Percentiles rank a stretch among this genome's conserved stretches.
Conservation (phyloP, 495 filamentous ascomycete genomes). For the Aspergillus cristatus region DNA sequence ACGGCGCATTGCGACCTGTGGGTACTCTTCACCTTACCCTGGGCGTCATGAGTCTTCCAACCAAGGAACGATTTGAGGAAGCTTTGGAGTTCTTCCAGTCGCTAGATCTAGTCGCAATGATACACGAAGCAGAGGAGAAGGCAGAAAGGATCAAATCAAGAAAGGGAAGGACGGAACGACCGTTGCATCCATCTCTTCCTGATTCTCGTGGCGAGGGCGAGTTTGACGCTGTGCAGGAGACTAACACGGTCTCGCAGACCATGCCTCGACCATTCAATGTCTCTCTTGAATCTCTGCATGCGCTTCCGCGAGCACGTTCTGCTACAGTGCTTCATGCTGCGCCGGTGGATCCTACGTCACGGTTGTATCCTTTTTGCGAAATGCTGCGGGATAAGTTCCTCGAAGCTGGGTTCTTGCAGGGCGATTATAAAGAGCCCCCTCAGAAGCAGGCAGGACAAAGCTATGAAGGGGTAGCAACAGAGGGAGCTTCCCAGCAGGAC, state of each 20-base stretch:
- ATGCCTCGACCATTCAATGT: slow-evolving; percentile 15
- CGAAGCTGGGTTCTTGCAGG: slow-evolving; percentile 50
- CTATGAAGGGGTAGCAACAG: not conserved
- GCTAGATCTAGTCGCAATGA: slow-evolving; percentile 43
- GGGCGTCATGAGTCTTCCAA: slow-evolving; percentile 73
- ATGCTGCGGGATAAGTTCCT: slow-evolving; percentile 51
- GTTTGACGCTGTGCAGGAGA: not conserved
- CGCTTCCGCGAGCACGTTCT: slow-evolving; percentile 20
- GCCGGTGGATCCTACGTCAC: slow-evolving; percentile 46
- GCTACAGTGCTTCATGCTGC: slow-evolving; percentile 46
- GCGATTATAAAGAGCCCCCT: slow-evolving; percentile 27
- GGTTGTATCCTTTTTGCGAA: slow-evolving; percentile 55
- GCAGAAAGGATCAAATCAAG: not conserved
- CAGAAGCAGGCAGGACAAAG: slow-evolving; percentile 5
- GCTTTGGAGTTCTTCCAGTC: slow-evolving; percentile 47
- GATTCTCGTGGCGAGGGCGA: not conserved
- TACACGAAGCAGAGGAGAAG: slow-evolving; percentile 22
- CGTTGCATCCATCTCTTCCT: too few relatives aligned
- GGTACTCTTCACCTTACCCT: slow-evolving; percentile 80
- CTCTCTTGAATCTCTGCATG: slow-evolving; percentile 31
- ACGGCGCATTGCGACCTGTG: slow-evolving; percentile 62
- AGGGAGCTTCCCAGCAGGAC: slow-evolving; percentile 1
- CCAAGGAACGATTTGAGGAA: slow-evolving; percentile 42
- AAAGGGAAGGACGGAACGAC: not conserved
- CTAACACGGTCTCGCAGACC: not conserved